Base-by-base conservation (phyloP, 2,329 filamentous ascomycete genomes). In the Trichoderma sp. region DNA sequence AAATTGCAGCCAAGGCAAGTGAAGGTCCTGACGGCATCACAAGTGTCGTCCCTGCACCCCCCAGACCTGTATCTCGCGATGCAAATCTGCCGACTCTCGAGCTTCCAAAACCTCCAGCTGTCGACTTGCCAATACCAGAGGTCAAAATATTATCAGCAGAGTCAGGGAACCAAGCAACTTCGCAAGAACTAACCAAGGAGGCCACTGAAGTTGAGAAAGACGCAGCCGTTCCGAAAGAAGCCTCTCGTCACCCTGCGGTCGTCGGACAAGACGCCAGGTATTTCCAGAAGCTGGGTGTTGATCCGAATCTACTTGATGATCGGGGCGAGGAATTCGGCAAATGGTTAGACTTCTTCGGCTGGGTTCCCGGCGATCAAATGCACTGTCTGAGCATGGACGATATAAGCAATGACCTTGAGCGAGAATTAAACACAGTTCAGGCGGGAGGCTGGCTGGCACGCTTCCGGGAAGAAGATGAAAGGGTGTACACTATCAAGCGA, bases 381-480 rank as follows among this genome's bases (percentile, higher is more conserved):
- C 89, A 92, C 65, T 84, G 89, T 57, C 90, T 91, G 72, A 92
- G 89, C 70, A 89, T 95, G 67, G 92, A 96, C 62, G 89, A 92
- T 64, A 86, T 97, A 77, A 93, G 94, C 80, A 84, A 87, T 14
- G 93, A 97, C 72, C 86, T 97, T 68, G 92, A 95, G 65, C 89
- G 94, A 71, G 94, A 97, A 77, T 88, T 97, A 69, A 93, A 94
- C 72, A 92, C 93, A 73, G 92, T 95, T 2, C 95, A 97, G 81
- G 94, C 94, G 61, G 95, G 93, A 68, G 94, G 93, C 71, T 98
- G 95, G 94, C 85, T 98, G 59, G 91, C 91, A 62, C 91, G 95
- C 70, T 87, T 91, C 72, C 84, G 95, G 73, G 92, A 96, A 73
- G 94, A 97, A 75, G 95, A 98, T 77, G 94, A 96, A 71, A 89